Percentiles rank a stretch among this genome's conserved stretches.
phyloP scores from a whole-genome alignment of 306 rosid species.

The Acacia melanoxylon region DNA sequence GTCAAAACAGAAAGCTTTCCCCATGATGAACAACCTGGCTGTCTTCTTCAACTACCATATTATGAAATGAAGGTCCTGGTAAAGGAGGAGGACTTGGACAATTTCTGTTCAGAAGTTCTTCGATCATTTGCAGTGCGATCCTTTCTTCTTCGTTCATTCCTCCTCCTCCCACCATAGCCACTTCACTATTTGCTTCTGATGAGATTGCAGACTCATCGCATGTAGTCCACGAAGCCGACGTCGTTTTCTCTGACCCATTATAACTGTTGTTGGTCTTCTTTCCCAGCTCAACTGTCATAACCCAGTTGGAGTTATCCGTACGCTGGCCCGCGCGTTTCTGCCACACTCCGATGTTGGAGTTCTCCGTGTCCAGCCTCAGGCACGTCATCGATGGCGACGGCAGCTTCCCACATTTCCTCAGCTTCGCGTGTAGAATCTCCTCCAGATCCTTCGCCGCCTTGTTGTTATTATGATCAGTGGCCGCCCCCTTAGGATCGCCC shows the following conservation, averaged over 20 bases:
- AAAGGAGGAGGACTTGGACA: conserved; percentile 51
- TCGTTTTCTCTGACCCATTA: background rate
- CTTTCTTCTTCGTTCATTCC: conserved; percentile 65
- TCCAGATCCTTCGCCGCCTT: conserved; percentile 46
- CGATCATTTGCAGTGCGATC: conserved; percentile 88
- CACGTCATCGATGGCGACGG: conserved; percentile 91
- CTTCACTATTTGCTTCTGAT: background rate
- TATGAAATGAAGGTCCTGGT: conserved; percentile 36
- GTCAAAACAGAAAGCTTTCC: background rate
- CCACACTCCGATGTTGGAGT: conserved; percentile 87
- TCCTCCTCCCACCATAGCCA: background rate
- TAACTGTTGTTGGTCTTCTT: conserved; percentile 19
- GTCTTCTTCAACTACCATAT: conserved; percentile 22
- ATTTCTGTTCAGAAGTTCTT: conserved; percentile 76
- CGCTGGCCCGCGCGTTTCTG: conserved; percentile 73
- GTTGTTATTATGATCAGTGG: background rate
- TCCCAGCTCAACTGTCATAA: conserved; percentile 68
- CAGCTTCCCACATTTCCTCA: conserved; percentile 64
- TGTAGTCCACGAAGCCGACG: background rate
- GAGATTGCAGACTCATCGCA: background rate
- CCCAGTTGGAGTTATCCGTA: conserved; percentile 70
- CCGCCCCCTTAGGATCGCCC: conserved; percentile 22
- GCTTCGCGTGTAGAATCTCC: conserved; percentile 81
- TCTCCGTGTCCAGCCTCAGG: conserved; percentile 85
- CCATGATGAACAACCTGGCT: background rate